Evolutionary conservation across 1,284 basidiomycete species (phyloP).

Genomic region (Baeospora myosura): DNA sequence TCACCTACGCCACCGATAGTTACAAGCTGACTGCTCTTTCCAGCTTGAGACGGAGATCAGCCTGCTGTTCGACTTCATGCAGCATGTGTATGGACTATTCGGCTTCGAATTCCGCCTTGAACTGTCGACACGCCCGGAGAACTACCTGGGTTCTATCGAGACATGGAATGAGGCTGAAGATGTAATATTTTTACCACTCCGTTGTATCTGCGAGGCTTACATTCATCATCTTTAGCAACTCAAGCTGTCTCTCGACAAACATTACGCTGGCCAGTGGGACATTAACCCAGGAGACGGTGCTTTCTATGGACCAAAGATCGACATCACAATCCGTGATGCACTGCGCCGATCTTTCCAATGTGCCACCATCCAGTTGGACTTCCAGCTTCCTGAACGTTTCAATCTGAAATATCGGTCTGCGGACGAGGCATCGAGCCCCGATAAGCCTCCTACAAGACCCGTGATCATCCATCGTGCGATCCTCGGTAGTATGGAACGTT

Average conservation of each 20-base stretch:
- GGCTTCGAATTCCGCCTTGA: conserved; percentile 96
- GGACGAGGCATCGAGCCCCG: conserved; percentile 54
- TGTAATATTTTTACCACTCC: conserved; percentile 31
- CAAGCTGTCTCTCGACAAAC: conserved; percentile 76
- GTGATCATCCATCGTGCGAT: conserved; percentile 99
- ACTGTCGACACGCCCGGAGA: conserved; percentile 94
- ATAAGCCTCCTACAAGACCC: conserved; percentile 65
- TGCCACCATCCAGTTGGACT: conserved; percentile 98
- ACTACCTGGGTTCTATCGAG: conserved; percentile 84
- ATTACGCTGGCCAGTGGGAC: conserved; percentile 88
- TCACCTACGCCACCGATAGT: neutral
- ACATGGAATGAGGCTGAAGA: conserved; percentile 88
- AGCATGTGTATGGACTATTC: conserved; percentile 91
- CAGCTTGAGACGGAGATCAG: conserved; percentile 87
- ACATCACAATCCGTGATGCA: conserved; percentile 95
- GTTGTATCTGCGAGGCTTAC: conserved; percentile 9
- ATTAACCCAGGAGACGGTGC: conserved; percentile 96
- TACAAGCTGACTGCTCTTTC: neutral
- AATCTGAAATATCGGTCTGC: conserved; percentile 87
- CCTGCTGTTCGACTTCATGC: conserved; percentile 90
- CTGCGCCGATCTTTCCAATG: conserved; percentile 93
- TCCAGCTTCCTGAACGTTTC: conserved; percentile 98
- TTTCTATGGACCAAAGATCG: conserved; percentile 96
- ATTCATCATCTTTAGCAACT: conserved; percentile 56
- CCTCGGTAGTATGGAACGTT: conserved; percentile 89